A percentile compares a stretch with the other conserved stretches of the same genome.
phyloP scores from a whole-genome alignment of 2,329 filamentous ascomycete species.

The Blastomyces parvus region DNA sequence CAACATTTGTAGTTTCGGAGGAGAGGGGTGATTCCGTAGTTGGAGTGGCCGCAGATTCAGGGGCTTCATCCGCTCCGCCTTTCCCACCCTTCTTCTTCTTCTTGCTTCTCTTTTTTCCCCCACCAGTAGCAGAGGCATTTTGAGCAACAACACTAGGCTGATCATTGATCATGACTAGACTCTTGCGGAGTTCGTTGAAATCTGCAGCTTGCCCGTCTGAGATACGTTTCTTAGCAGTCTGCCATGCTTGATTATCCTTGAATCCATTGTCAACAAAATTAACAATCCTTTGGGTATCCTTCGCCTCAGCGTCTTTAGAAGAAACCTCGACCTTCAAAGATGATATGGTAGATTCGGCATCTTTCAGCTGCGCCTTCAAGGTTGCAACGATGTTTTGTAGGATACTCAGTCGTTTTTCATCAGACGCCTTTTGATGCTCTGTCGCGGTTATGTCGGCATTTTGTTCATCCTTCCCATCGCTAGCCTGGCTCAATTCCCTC shows the following conservation, averaged over 20 bases:
- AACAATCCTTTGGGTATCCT: conserved; percentile 28
- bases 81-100: conserved; percentile 75
- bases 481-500: conserved; percentile 31
- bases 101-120: conserved; percentile 71
- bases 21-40: conserved; percentile 13
- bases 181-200: conserved; percentile 29
- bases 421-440: conserved; percentile 29
- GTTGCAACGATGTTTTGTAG: conserved; percentile 48
- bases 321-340: conserved; percentile 36
- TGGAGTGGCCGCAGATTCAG: conserved; percentile 27
- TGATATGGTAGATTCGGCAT: conserved; percentile 43
- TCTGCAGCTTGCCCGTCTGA: conserved; percentile 26
- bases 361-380: conserved; percentile 45
- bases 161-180: conserved; percentile 20
- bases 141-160: conserved; percentile 12
- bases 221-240: conserved; percentile 26
- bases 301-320: conserved; percentile 30
- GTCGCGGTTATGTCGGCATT: conserved; percentile 16
- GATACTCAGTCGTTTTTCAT: conserved; percentile 46
- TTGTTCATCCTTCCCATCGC: conserved; percentile 20
- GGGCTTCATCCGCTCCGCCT: conserved; percentile 30
- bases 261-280: conserved; percentile 34
- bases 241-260: conserved; percentile 29
- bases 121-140: conserved; percentile 23
- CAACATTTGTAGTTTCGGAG: not conserved